These are phyloP conservation scores for Suhomyces sp. DNA, from an alignment of 805 yeast species.

Conservation along the genomic window DNA sequence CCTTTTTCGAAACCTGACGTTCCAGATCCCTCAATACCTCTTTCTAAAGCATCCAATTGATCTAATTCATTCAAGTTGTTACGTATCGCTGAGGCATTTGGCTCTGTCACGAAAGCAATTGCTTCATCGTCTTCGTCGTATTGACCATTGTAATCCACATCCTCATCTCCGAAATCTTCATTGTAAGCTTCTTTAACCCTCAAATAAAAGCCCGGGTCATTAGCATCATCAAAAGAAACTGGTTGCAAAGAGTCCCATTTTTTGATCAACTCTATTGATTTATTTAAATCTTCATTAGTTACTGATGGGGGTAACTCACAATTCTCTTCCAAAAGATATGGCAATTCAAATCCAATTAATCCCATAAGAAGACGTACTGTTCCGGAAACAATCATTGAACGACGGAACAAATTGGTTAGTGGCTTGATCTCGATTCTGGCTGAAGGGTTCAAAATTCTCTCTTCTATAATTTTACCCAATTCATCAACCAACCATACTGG, in stretches of 20 bases:
- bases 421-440: slow-evolving; percentile 10
- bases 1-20: slow-evolving; percentile 22
- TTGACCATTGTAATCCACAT: slow-evolving; percentile 11
- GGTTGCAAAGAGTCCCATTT: slow-evolving; percentile 43
- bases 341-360: slow-evolving; percentile 46
- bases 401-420: slow-evolving; percentile 17
- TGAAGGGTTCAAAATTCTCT: slow-evolving; percentile 12
- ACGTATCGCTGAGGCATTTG: slow-evolving; percentile 9
- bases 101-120: slow-evolving; percentile 14
- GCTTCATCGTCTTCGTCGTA: slow-evolving; percentile 31
- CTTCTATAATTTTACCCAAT: slow-evolving; percentile 30
- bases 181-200: slow-evolving; percentile 23
- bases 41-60: slow-evolving; percentile 30
- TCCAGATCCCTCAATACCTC: slow-evolving; percentile 18
- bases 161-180: slow-evolving; percentile 14
- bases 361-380: slow-evolving; percentile 45
- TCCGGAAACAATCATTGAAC: slow-evolving; percentile 47
- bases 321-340: slow-evolving; percentile 36
- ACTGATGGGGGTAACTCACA: slow-evolving; percentile 39
- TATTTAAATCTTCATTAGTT: slow-evolving; percentile 30
- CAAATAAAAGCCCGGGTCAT: slow-evolving; percentile 34
- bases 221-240: slow-evolving; percentile 34
- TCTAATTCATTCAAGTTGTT: slow-evolving; percentile 35
- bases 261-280: slow-evolving; percentile 35
- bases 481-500: slow-evolving; percentile 46